These are phyloP conservation scores for Tolypocladium tropicale DNA, from an alignment of 2,329 filamentous ascomycete genomes.

Conservation along the genomic window DNA sequence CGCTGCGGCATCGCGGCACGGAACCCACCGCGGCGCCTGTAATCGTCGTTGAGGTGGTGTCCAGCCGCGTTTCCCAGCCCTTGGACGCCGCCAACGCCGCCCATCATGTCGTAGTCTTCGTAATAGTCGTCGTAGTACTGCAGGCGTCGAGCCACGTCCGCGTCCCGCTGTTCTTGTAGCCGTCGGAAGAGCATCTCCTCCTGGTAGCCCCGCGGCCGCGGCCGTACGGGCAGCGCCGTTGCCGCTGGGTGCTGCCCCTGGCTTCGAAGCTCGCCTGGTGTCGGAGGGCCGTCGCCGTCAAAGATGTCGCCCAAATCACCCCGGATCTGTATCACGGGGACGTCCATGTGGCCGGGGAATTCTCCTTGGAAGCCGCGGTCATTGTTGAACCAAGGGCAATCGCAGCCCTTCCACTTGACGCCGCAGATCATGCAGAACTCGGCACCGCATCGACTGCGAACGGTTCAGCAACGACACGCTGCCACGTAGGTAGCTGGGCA, in stretches of 20 bases:
- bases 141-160: slow-evolving; percentile 18
- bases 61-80: slow-evolving; percentile 40
- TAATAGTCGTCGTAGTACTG: slow-evolving; percentile 24
- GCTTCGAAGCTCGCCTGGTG: slow-evolving; percentile 18
- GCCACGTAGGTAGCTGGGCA: background rate
- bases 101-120: slow-evolving; percentile 23
- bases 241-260: slow-evolving; percentile 5
- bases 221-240: slow-evolving; percentile 12
- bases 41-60: slow-evolving; percentile 54
- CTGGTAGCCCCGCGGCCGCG: slow-evolving; percentile 26
- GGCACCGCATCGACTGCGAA: slow-evolving; percentile 58
- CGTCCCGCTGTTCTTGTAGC: slow-evolving; percentile 36
- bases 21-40: slow-evolving; percentile 17
- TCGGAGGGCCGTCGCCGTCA: slow-evolving; percentile 12
- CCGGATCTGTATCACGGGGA: slow-evolving; percentile 27
- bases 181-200: slow-evolving; percentile 35
- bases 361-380: slow-evolving; percentile 44
- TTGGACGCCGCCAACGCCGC: slow-evolving; percentile 24
- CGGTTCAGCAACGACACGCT: too few relatives aligned
- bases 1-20: background rate
- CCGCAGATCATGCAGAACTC: slow-evolving; percentile 87
- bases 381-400: slow-evolving; percentile 72
- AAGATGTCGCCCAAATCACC: slow-evolving; percentile 11
- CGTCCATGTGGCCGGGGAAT: slow-evolving; percentile 40
- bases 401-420: slow-evolving; percentile 70